phyloP scores from a whole-genome alignment of 345 rosid species.

The Streptanthus diversifolius region DNA sequence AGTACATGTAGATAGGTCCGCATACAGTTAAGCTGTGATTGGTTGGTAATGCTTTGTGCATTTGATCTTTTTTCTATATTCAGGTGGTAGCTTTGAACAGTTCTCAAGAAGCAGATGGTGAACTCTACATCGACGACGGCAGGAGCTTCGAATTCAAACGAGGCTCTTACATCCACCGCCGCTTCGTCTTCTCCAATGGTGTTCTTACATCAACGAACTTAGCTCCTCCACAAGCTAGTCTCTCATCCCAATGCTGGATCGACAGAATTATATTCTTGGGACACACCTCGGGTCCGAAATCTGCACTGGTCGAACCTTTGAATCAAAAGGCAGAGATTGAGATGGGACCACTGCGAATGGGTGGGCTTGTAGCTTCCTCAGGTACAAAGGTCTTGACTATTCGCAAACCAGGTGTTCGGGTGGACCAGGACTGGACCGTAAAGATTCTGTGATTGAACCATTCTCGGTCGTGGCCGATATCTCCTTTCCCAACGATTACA shows the following conservation, averaged over 20 bases:
- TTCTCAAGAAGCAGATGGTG: slow-evolving; percentile 82
- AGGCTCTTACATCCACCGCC: slow-evolving; percentile 81
- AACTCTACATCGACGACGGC: slow-evolving; percentile 93
- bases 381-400: slow-evolving; percentile 56
- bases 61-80: background rate
- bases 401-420: slow-evolving; percentile 74
- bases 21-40: background rate
- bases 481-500: slow-evolving; percentile 1
- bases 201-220: slow-evolving; percentile 57
- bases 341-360: slow-evolving; percentile 59
- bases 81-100: slow-evolving; percentile 95
- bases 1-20: background rate
- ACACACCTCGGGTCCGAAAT: slow-evolving; percentile 42
- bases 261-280: slow-evolving; percentile 88
- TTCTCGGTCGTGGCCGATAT: background rate
- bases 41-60: background rate
- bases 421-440: slow-evolving; percentile 79
- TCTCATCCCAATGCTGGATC: slow-evolving; percentile 52
- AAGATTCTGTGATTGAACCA: slow-evolving; percentile 49
- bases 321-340: slow-evolving; percentile 59
- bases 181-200: slow-evolving; percentile 65
- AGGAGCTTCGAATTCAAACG: slow-evolving; percentile 64
- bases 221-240: slow-evolving; percentile 40
- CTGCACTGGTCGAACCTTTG: slow-evolving; percentile 63
- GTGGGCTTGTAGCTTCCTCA: slow-evolving; percentile 29